Percentiles rank a stretch among this genome's conserved stretches.
Conservation (phyloP, 2,329 filamentous ascomycete species). For the Pseudocercospora vitis region DNA sequence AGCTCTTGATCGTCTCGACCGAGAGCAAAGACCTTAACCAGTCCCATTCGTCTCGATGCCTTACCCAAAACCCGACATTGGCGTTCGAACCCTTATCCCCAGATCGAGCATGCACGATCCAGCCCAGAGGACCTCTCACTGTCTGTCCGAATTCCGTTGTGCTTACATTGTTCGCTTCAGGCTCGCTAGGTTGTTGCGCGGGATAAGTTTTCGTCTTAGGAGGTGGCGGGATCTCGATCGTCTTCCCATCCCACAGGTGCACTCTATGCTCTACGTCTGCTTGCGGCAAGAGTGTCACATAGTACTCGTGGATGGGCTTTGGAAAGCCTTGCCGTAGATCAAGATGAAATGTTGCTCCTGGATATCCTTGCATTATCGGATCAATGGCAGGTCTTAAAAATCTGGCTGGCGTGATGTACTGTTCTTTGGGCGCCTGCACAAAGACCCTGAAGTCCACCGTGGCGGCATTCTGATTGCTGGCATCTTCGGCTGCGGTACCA, state of each 20-base stretch:
- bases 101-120: conserved; percentile 38
- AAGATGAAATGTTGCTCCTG: conserved; percentile 35
- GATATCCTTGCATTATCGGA: conserved; percentile 44
- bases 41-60: conserved; percentile 35
- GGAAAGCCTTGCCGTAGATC: conserved; percentile 43
- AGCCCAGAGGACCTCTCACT: conserved; percentile 40
- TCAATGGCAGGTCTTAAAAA: conserved; percentile 45
- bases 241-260: conserved; percentile 34
- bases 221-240: conserved; percentile 39
- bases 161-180: conserved; percentile 14
- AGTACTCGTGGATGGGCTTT: conserved; percentile 46
- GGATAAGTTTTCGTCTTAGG: conserved; percentile 35
- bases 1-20: conserved; percentile 29
- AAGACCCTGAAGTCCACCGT: conserved; percentile 52
- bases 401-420: conserved; percentile 32
- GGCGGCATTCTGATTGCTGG: conserved; percentile 46
- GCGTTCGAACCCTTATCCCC: conserved; percentile 40
- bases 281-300: conserved; percentile 41
- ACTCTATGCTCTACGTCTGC: conserved; percentile 31
- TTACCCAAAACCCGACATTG: conserved; percentile 46
- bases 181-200: conserved; percentile 39
- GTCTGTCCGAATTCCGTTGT: conserved; percentile 39
- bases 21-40: conserved; percentile 37
- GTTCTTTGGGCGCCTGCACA: conserved; percentile 33
- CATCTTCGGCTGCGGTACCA: conserved; percentile 47